These are phyloP conservation scores for Citrus maxima DNA, from an alignment of 345 rosid genomes.

Conservation along the genomic window DNA sequence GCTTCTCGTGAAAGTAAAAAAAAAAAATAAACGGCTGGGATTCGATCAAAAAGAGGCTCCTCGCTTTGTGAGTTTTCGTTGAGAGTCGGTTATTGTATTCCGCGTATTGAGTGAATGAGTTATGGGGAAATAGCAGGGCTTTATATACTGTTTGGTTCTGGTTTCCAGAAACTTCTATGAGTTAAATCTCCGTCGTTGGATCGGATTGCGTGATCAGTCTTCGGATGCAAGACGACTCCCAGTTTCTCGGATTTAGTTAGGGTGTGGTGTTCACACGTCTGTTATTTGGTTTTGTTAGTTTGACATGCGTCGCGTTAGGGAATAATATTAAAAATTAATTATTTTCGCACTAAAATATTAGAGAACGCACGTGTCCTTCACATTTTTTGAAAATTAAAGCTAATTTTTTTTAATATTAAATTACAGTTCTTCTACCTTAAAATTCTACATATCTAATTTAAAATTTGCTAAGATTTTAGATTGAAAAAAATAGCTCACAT, in stretches of 20 bases:
- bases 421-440: too few relatives aligned
- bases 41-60: background rate
- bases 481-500: too few relatives aligned
- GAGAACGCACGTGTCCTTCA: too few relatives aligned
- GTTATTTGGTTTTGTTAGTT: background rate
- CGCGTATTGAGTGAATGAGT: background rate
- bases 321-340: background rate
- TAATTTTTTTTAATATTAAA: too few relatives aligned
- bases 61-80: too few relatives aligned
- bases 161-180: conserved; percentile 26
- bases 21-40: background rate
- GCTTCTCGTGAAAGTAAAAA: background rate
- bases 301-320: background rate
- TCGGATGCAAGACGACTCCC: background rate
- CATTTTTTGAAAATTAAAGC: too few relatives aligned
- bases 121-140: background rate
- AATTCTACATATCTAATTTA: too few relatives aligned
- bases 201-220: background rate
- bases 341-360: too few relatives aligned
- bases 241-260: conserved; percentile 5
- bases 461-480: too few relatives aligned
- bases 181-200: conserved; percentile 9
- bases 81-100: background rate
- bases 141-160: background rate
- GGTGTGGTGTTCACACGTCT: background rate